Evolutionary conservation across 495 filamentous ascomycete species (phyloP).

Genomic region (Baudoinia panamericana): DNA sequence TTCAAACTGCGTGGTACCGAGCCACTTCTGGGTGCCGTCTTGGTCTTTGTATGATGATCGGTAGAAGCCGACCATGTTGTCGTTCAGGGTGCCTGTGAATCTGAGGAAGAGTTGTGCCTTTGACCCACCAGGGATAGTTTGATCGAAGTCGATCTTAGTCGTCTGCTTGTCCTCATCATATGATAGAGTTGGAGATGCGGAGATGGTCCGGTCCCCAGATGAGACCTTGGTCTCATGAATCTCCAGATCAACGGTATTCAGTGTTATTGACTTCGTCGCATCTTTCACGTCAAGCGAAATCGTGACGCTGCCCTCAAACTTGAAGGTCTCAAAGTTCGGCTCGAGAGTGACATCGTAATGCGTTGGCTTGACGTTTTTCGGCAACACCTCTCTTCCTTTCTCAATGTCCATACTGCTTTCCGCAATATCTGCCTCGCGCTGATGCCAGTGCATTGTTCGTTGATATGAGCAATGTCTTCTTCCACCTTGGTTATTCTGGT

Average conservation of each 20-base stretch:
- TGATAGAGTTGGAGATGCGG: conserved; percentile 40
- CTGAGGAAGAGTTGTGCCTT: conserved; percentile 53
- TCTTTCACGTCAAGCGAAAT: conserved; percentile 75
- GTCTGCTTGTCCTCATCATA: conserved; percentile 53
- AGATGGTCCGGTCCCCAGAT: conserved; percentile 40
- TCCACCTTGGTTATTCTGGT: background rate
- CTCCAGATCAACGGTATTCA: conserved; percentile 78
- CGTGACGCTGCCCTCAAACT: conserved; percentile 53
- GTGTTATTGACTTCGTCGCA: conserved; percentile 70
- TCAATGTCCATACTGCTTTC: conserved; percentile 34
- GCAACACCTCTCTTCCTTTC: conserved; percentile 49
- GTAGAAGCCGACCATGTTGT: conserved; percentile 77
- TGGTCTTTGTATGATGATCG: conserved; percentile 58
- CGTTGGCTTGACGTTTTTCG: conserved; percentile 53
- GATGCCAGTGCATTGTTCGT: conserved; percentile 31
- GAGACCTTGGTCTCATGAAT: conserved; percentile 62
- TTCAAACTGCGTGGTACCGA: conserved; percentile 76
- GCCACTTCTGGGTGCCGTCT: conserved; percentile 47
- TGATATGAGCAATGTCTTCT: conserved; percentile 33
- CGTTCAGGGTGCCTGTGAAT: conserved; percentile 56
- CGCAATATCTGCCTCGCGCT: conserved; percentile 23
- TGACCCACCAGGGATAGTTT: conserved; percentile 42
- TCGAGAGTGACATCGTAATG: conserved; percentile 65
- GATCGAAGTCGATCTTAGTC: conserved; percentile 49
- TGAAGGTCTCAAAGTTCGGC: conserved; percentile 57